Base-by-base conservation (phyloP, 129 eudicot species). In the Centella asiatica region DNA sequence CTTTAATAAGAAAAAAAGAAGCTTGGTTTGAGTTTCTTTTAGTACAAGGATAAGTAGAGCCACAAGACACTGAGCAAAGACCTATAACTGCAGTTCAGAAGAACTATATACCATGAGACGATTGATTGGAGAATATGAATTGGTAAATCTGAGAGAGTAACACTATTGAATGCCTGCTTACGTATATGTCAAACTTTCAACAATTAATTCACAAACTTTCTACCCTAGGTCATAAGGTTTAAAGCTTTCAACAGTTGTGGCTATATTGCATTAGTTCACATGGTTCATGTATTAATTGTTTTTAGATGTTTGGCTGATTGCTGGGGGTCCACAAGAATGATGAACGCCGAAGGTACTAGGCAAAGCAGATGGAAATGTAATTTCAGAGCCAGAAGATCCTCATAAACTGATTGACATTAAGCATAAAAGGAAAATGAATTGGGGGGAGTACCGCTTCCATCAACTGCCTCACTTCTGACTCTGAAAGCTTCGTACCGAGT, bases 401-500 rank as follows among this genome's bases (percentile, higher is more conserved):
- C 47, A 14, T 42, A 42, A 42, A n/a, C 12, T n/a, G 37, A 52
- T 26, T 61, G 19, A 31, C 65, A 51, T 46, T 10, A 54, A 45
- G 44, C 62, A 46, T 46, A 37, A 61, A 46, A 45, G 49, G 67
- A n/a, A 27, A 62, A 32, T 13, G 46, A 34, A 48, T 20, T 4
- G 15, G 26, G 32, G 28, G 33, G 13, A 25, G 44, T 84, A 87
- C 98, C 77, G 98, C 98, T 79, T 90, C 98, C 98, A 90, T 86
- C 40, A 81, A 76, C 69, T 90, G 98, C 74, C 80, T 75, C 54
- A 87, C 95, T 84, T 90, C 98, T 33, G 94, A 66, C 67, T 90
- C 98, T 6, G 98, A 85, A 46, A 90, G 85, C 77, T 82, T 90
- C 56, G 98, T 86, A 49, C 98, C 98, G 49, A 90, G 80, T 78